Evolutionary conservation across 139 green algal genomes (phyloP), one percentile per base, ranked within the genome.

Genomic region (Picochlorum sp.): DNA sequence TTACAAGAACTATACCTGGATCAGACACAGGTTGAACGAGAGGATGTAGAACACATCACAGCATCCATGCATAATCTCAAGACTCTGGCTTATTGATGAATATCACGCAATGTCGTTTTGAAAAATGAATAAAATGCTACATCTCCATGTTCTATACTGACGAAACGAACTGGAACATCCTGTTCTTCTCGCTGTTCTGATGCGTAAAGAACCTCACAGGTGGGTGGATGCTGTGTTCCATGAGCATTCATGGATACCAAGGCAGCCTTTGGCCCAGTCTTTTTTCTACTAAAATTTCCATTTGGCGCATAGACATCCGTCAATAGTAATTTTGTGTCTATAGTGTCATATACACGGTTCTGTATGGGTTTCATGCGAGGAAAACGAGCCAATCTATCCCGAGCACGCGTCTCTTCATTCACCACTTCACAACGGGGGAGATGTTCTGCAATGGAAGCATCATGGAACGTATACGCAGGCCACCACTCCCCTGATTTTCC

Each of bases 1-100:
- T 63, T 77, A 23, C 52, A 75, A 65, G 62, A 77, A 56, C 23
- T 77, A 1, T 77, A 77, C 58, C n/a, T 77, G 3, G 70, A 77
- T 13, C 45, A 77, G 16, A 77, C 70, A 50, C 49, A 37, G 37
- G n/a, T 18, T 20, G 8, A 49, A 30, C 6, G 24, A 64, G 28
- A 50, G 9, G 15, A 55, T 18, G 20, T 23, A 8, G 45, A 50
- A 44, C 5, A 20, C 47, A 26, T 54, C n/a, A 20, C 18, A 3
- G 47, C 16, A 26, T 20, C 47, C 16, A 26, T 54, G 47, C 47
- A 10, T 9, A 54, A 54, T 54, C 47, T 54, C 47, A 54, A 54
- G 47, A 54, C n/a, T 54, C 47, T 54, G 47, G 18, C n/a, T 21
- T 21, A 21, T 10, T 54, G n/a, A 54, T 54, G 47, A 58, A 71